phyloP scores from a whole-genome alignment of 2,329 filamentous ascomycete genomes.

The Cladosporium sp. region DNA sequence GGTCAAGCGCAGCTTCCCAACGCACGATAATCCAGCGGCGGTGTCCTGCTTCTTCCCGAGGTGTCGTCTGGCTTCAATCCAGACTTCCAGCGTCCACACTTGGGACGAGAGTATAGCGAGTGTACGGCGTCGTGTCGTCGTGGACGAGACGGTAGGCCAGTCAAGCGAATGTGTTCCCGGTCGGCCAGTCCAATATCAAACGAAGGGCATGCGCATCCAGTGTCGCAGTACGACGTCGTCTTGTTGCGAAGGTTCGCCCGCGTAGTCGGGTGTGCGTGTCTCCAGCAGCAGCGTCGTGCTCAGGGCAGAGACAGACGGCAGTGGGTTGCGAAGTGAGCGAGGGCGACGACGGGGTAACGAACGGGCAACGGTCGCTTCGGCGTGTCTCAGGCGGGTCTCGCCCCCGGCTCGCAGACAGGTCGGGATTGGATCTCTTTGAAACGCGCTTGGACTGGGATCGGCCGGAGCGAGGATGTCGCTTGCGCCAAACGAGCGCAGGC shows the following conservation, averaged over 20 bases:
- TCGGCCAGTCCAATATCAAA: slow-evolving; percentile 6
- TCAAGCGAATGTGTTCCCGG: slow-evolving; percentile 6
- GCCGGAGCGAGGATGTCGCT: slow-evolving; percentile 3
- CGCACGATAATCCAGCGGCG: not conserved
- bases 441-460: slow-evolving; percentile 10
- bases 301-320: not conserved
- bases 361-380: slow-evolving; percentile 6
- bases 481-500: slow-evolving; percentile 2
- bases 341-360: not conserved
- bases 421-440: slow-evolving; percentile 10
- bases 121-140: slow-evolving; percentile 5
- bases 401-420: slow-evolving; percentile 2
- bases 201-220: slow-evolving; percentile 11
- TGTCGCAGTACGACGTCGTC: slow-evolving; percentile 1
- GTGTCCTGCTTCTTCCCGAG: not conserved
- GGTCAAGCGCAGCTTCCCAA: slow-evolving; percentile 6
- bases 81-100: slow-evolving; percentile 9
- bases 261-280: not conserved
- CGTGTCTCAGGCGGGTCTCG: slow-evolving; percentile 11
- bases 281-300: not conserved
- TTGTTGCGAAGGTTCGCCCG: not conserved
- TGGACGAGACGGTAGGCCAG: not conserved
- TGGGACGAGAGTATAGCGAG: slow-evolving; percentile 3
- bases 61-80: not conserved
- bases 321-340: not conserved